Percentiles rank a stretch among this genome's conserved stretches.
Conservation (phyloP, 148 eudicot genomes). For the Chenopodium formosanum region DNA sequence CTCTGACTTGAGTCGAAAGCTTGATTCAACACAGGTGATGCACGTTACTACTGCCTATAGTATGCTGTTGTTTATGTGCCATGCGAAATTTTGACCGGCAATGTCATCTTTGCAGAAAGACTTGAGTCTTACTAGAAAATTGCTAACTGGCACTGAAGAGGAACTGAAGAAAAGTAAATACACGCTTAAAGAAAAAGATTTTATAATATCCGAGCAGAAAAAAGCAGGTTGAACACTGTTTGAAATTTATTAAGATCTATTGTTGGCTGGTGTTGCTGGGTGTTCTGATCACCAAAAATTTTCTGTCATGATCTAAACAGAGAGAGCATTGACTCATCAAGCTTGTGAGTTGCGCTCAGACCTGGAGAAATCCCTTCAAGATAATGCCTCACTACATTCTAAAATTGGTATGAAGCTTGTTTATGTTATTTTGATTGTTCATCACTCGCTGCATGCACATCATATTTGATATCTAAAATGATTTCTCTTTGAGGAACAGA, state of each 20-base stretch:
- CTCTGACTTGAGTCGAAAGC: slow-evolving; percentile 46
- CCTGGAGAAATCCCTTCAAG: slow-evolving; percentile 76
- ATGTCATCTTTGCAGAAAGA: slow-evolving; percentile 31
- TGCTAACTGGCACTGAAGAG: slow-evolving; percentile 42
- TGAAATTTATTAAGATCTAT: not conserved
- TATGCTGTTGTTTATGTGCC: not conserved
- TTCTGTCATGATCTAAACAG: slow-evolving; percentile 35
- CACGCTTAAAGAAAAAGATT: slow-evolving; percentile 39
- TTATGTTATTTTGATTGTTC: not conserved
- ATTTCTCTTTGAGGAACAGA: slow-evolving; percentile 39
- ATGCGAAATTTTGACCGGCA: not conserved
- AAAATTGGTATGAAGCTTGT: slow-evolving; percentile 54
- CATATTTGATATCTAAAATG: not conserved
- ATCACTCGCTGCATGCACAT: not conserved
- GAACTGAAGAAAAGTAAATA: slow-evolving; percentile 41
- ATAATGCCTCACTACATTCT: slow-evolving; percentile 55
- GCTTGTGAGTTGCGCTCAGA: slow-evolving; percentile 73
- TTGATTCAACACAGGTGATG: slow-evolving; percentile 46
- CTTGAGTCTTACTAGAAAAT: slow-evolving; percentile 35
- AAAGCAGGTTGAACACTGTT: slow-evolving; percentile 36
- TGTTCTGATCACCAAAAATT: not conserved
- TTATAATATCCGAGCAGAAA: slow-evolving; percentile 38
- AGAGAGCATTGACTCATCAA: slow-evolving; percentile 75
- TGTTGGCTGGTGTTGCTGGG: not conserved
- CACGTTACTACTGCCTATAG: not conserved